phyloP scores from a whole-genome alignment of 257 asterid genomes.

The Solanum sparsipilum region DNA sequence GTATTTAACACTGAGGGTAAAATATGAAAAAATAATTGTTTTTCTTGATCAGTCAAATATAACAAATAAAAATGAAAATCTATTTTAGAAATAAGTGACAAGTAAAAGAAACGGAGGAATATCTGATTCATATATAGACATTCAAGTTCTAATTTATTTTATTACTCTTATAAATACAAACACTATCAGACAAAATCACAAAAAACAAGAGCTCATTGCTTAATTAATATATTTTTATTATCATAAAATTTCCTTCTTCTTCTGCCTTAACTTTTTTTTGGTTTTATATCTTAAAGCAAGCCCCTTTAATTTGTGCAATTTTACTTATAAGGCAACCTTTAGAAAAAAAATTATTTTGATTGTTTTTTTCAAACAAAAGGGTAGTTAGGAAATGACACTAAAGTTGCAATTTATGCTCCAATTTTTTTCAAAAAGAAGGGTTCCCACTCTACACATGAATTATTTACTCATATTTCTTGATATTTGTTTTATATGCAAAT shows the following conservation, averaged over 20 bases:
- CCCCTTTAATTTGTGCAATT: not conserved
- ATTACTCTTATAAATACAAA: not conserved
- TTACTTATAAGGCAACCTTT: not conserved
- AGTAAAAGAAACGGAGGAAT: not conserved
- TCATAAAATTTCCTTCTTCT: not conserved
- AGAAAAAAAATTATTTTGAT: not conserved
- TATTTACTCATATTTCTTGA: not conserved
- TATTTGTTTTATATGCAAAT: not conserved
- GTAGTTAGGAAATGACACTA: not conserved
- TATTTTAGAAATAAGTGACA: no score
- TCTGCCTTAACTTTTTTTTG: rapidly evolving
- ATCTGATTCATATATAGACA: not conserved
- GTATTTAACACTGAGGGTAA: not conserved
- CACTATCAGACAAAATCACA: not conserved
- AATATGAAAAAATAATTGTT: no score
- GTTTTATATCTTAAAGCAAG: not conserved
- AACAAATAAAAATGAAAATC: no score
- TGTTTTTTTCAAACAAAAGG: not conserved
- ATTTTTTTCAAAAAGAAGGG: not conserved
- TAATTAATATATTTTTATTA: not conserved
- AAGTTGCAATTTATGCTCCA: not conserved
- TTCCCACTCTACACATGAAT: not conserved
- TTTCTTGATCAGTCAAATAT: not conserved
- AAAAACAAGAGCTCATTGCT: not conserved
- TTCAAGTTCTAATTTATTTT: not conserved